phyloP scores from a whole-genome alignment of 73 alveolate species.

The Tetrahymena elliotti region DNA sequence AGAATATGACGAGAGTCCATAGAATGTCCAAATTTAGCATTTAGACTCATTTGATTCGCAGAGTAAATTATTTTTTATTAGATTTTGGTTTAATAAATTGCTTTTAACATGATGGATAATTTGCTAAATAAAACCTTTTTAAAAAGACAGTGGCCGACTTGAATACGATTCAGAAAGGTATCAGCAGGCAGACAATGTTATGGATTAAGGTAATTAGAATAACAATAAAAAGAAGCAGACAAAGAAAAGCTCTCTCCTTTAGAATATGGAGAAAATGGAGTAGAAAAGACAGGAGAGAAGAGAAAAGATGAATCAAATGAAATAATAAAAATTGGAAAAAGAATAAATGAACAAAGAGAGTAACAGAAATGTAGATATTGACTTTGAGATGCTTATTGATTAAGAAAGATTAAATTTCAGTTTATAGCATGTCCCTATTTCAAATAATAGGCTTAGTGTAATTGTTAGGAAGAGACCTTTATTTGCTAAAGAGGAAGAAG shows the following conservation, averaged over 20 bases:
- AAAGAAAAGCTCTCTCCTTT: constrained; percentile 49
- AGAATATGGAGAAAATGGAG: constrained; percentile 54
- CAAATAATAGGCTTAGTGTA: constrained; percentile 65
- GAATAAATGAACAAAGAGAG: constrained; percentile 52
- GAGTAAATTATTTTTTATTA: neutral
- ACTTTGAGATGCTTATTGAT: constrained; percentile 61
- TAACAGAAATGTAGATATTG: constrained; percentile 58
- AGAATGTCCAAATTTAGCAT: neutral
- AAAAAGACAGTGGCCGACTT: neutral
- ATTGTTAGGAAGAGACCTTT: constrained; percentile 93
- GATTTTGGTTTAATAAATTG: neutral
- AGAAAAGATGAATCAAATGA: constrained; percentile 61
- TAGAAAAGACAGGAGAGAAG: constrained; percentile 65
- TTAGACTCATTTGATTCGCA: neutral
- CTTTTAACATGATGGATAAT: neutral
- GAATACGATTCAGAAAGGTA: neutral
- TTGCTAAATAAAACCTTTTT: neutral
- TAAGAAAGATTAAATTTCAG: constrained; percentile 14
- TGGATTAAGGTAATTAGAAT: neutral
- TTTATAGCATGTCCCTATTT: constrained; percentile 2
- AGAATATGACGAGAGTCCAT: neutral
- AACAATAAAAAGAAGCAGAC: neutral
- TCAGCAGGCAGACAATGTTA: neutral
- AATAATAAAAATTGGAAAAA: constrained; percentile 46
- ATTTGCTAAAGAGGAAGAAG: constrained; percentile 61